Evolutionary conservation across 129 eudicot genomes (phyloP).

Genomic region (Kitagawia praeruptora): DNA sequence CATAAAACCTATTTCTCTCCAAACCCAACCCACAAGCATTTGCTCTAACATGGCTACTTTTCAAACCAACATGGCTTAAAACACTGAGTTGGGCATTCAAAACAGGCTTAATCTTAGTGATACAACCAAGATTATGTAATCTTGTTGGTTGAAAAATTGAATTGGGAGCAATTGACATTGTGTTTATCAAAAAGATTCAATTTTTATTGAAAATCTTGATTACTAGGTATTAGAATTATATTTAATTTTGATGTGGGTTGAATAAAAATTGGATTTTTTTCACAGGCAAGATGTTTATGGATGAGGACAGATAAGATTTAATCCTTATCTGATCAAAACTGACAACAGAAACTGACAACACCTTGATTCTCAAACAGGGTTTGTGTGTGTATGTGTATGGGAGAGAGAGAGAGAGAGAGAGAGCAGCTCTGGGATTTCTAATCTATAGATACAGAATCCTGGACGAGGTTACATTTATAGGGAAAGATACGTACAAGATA

Average conservation of each 20-base stretch:
- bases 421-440: neutral
- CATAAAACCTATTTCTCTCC: slow-evolving; percentile 34
- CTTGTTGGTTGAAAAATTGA: slow-evolving; percentile 19
- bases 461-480: neutral
- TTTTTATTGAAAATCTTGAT: neutral
- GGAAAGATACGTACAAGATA: neutral
- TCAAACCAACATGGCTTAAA: slow-evolving; percentile 22
- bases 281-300: neutral
- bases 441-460: neutral
- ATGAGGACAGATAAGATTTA: neutral
- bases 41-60: slow-evolving; percentile 14
- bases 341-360: neutral
- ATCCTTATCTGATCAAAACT: neutral
- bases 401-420: too few relatives aligned
- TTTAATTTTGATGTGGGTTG: neutral
- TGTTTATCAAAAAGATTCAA: neutral
- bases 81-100: slow-evolving; percentile 10
- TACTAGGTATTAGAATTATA: neutral
- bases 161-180: slow-evolving; percentile 68
- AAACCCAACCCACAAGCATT: slow-evolving; percentile 18
- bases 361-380: too few relatives aligned
- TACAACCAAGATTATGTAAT: neutral
- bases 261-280: neutral
- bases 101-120: slow-evolving; percentile 1
- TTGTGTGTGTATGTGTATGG: neutral